phyloP scores from a whole-genome alignment of 179 eudicot genomes.

The Beta lomatogona region DNA sequence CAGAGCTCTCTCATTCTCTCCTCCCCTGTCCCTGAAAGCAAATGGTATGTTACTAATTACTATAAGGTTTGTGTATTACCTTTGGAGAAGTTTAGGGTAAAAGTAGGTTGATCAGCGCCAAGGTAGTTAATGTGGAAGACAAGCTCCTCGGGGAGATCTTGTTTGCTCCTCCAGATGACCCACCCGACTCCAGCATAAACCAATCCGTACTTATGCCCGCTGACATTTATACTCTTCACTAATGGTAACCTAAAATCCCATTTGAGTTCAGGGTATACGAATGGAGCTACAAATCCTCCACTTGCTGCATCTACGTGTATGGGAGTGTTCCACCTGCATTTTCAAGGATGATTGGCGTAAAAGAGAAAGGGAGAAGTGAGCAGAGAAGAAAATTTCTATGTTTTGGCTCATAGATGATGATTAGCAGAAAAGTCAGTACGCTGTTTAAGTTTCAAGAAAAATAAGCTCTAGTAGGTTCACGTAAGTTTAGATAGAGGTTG shows the following conservation, averaged over 20 bases:
- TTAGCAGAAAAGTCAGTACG: background rate
- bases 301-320: slow-evolving; percentile 73
- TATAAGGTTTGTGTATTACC: slow-evolving; percentile 27
- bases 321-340: slow-evolving; percentile 60
- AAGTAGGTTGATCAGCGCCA: slow-evolving; percentile 68
- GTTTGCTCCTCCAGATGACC: slow-evolving; percentile 66
- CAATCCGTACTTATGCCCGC: slow-evolving; percentile 61
- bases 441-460: too few relatives aligned
- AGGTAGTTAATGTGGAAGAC: slow-evolving; percentile 67
- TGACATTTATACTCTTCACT: slow-evolving; percentile 62
- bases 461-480: too few relatives aligned
- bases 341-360: background rate
- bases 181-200: slow-evolving; percentile 68
- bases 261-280: slow-evolving; percentile 47
- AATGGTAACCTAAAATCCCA: slow-evolving; percentile 62
- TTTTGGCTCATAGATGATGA: background rate
- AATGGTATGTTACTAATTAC: background rate
- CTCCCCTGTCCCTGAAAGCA: background rate
- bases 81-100: slow-evolving; percentile 70
- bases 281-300: slow-evolving; percentile 68
- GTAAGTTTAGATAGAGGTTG: too few relatives aligned
- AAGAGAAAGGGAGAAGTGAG: background rate
- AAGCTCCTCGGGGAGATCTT: slow-evolving; percentile 63
- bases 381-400: background rate
- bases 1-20: background rate